Conservation (phyloP, 257 asterid genomes). For the Ilex asprella region DNA sequence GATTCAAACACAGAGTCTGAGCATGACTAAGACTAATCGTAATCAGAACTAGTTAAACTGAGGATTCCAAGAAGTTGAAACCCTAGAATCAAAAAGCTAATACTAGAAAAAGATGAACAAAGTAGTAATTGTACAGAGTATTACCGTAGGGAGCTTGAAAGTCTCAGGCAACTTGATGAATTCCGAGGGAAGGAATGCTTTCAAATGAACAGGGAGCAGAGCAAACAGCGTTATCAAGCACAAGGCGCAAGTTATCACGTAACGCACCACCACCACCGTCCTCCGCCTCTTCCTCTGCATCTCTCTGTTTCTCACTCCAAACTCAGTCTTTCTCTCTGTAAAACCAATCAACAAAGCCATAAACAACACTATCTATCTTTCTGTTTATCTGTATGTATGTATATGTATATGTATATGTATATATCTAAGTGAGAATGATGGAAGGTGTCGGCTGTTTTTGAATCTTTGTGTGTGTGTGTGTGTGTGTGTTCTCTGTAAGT, state of each 20-base stretch:
- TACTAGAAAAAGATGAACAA: neutral
- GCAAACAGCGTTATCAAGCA: conserved; percentile 47
- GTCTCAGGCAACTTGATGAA: conserved; percentile 41
- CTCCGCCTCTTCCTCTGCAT: conserved; percentile 58
- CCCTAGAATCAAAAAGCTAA: conserved; percentile 7
- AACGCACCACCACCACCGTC: conserved; percentile 45
- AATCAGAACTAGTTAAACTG: too few species aligned
- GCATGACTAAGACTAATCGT: too few species aligned
- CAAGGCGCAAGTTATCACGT: conserved; percentile 58
- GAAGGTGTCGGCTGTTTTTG: too few species aligned
- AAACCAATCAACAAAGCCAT: too few species aligned
- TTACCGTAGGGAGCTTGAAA: conserved; percentile 41
- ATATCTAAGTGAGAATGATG: too few species aligned
- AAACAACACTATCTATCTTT: too few species aligned
- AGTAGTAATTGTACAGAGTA: neutral
- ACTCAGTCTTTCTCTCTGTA: neutral
- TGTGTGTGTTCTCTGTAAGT: too few species aligned
- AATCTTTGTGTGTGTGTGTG: too few species aligned
- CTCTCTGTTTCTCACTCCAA: neutral
- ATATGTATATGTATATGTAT: too few species aligned
- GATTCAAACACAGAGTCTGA: too few species aligned
- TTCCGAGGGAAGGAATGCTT: conserved; percentile 25
- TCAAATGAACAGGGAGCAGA: conserved; percentile 45
- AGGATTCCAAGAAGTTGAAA: conserved; percentile 3
- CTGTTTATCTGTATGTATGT: too few species aligned